A percentile compares a stretch with the other conserved stretches of the same genome.
These are phyloP conservation scores for Penicillium parvum DNA, from an alignment of 495 filamentous ascomycete genomes.

Conservation along the genomic window DNA sequence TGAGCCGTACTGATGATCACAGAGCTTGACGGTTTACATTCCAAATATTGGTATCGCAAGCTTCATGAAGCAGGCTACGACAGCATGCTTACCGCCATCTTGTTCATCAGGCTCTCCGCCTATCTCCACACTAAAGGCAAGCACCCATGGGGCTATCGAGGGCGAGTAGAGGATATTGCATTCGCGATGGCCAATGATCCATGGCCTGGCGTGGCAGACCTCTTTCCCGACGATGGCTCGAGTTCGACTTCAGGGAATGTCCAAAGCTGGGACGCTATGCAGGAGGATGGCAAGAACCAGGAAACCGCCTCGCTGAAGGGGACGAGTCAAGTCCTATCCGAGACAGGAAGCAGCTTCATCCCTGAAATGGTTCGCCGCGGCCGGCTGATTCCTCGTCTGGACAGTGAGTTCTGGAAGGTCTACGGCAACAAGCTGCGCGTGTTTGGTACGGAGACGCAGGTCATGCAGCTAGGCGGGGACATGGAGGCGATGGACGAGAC, in stretches of 20 bases:
- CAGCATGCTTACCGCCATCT: slow-evolving; percentile 62
- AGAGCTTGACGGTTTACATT: slow-evolving; percentile 36
- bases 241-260: too few relatives aligned
- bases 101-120: slow-evolving; percentile 58
- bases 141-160: not conserved
- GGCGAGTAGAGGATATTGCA: not conserved
- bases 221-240: too few relatives aligned
- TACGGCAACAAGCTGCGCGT: slow-evolving; percentile 64
- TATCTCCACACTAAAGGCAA: slow-evolving; percentile 36
- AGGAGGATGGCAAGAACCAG: not conserved
- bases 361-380: slow-evolving; percentile 10
- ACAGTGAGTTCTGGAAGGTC: slow-evolving; percentile 53
- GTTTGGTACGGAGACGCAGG: slow-evolving; percentile 57
- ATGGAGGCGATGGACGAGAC: not conserved
- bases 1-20: not conserved
- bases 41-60: slow-evolving; percentile 42
- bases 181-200: not conserved
- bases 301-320: not conserved
- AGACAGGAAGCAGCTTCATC: slow-evolving; percentile 3
- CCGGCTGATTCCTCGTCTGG: slow-evolving; percentile 46
- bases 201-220: too few relatives aligned
- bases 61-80: slow-evolving; percentile 72
- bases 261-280: too few relatives aligned
- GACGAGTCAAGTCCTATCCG: not conserved
- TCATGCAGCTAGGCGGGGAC: slow-evolving; percentile 34